Percentiles rank a stretch among this genome's conserved stretches.
Conservation (phyloP, 345 rosid genomes). For the Eucalyptus sp. region DNA sequence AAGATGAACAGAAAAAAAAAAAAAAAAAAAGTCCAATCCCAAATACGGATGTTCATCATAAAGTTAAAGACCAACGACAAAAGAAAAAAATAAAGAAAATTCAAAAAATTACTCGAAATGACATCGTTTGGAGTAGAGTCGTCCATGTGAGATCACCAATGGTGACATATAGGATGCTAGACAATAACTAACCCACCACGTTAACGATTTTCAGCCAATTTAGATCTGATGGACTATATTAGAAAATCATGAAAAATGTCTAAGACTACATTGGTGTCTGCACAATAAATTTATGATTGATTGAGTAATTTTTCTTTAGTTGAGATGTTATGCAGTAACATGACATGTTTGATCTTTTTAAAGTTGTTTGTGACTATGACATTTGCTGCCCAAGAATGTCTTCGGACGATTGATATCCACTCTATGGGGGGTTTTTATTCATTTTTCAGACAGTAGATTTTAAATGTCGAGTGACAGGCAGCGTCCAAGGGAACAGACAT, state of each 20-base stretch:
- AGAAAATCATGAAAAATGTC: too few species aligned
- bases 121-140: not conserved
- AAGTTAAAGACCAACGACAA: not conserved
- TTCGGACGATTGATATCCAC: not conserved
- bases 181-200: not conserved
- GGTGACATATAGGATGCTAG: too few species aligned
- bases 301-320: not conserved
- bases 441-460: not conserved
- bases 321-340: not conserved
- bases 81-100: not conserved
- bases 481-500: not conserved
- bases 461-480: not conserved
- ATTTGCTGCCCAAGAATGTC: not conserved
- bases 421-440: not conserved
- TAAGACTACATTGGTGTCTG: not conserved
- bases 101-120: not conserved
- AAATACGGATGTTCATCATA: not conserved
- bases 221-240: not conserved
- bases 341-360: not conserved
- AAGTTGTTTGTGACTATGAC: not conserved
- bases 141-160: not conserved
- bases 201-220: not conserved
- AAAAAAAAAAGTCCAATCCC: not conserved
- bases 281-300: not conserved
- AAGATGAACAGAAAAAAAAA: not conserved